Evolutionary conservation across 371 early-diverging fungal genomes (phyloP).

Genomic region (Mucor plumbeus): DNA sequence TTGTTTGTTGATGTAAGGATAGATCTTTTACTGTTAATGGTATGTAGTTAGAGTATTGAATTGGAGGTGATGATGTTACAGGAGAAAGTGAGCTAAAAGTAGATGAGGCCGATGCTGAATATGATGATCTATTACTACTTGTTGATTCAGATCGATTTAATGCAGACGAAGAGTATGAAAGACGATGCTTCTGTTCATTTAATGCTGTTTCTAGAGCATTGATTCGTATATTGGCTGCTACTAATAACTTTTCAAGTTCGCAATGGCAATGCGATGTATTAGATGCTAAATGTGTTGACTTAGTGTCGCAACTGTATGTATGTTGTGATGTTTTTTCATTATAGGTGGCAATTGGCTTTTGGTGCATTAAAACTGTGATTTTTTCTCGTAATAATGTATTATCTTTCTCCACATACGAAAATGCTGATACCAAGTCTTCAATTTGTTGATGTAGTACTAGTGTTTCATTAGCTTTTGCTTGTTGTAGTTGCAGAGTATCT

Average conservation of each 20-base stretch:
- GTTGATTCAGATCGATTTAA: not conserved
- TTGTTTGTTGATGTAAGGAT: not conserved
- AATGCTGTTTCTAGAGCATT: not conserved
- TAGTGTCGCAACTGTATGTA: not conserved
- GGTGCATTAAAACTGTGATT: not conserved
- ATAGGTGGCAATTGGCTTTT: not conserved
- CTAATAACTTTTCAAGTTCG: not conserved
- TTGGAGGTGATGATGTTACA: not conserved
- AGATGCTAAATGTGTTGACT: not conserved
- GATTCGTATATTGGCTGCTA: not conserved
- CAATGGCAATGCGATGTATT: not conserved
- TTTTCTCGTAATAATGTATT: not conserved
- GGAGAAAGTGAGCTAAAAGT: not conserved
- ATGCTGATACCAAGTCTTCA: slow-evolving; percentile 61
- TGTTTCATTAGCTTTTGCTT: slow-evolving; percentile 35
- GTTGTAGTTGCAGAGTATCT: slow-evolving; percentile 27
- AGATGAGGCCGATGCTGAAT: not conserved
- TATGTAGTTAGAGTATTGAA: not conserved
- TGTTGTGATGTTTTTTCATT: not conserved
- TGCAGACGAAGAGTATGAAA: not conserved
- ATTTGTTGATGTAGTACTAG: slow-evolving; percentile 59
- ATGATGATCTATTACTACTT: not conserved
- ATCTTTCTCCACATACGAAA: slow-evolving; percentile 38
- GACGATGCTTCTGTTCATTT: not conserved
- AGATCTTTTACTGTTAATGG: not conserved